Conservation (phyloP, 2,329 filamentous ascomycete species). For the Zarea fungicola region DNA sequence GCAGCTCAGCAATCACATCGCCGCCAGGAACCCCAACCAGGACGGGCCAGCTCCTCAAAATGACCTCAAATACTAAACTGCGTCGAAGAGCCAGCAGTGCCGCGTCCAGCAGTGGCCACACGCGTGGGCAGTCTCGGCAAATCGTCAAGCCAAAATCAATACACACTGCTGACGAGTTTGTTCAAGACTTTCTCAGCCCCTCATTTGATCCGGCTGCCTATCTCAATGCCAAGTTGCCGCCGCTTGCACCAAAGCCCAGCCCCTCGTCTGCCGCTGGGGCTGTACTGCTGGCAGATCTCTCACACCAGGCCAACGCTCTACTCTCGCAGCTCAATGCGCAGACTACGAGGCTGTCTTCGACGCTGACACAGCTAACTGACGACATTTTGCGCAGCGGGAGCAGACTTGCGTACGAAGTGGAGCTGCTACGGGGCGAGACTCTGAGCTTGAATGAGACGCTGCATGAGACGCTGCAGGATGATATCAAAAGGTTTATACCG, state of each 20-base stretch:
- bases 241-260: constrained; percentile 47
- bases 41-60: constrained; percentile 12
- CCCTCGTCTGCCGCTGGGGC: constrained; percentile 24
- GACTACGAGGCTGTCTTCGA: constrained; percentile 73
- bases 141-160: constrained; percentile 46
- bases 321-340: constrained; percentile 85
- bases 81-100: constrained; percentile 43
- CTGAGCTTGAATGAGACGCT: constrained; percentile 74
- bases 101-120: constrained; percentile 37
- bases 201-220: constrained; percentile 81
- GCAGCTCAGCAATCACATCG: too few species aligned
- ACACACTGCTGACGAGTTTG: constrained; percentile 65
- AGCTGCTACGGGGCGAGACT: constrained; percentile 84
- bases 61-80: constrained; percentile 27
- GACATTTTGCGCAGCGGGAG: constrained; percentile 89
- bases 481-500: constrained; percentile 69
- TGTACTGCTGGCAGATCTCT: constrained; percentile 68
- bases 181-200: constrained; percentile 69
- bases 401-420: constrained; percentile 88
- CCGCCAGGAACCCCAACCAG: background rate
- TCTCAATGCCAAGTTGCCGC: constrained; percentile 73
- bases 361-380: constrained; percentile 84
- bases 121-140: constrained; percentile 32
- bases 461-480: constrained; percentile 63
- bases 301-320: constrained; percentile 75